phyloP scores from a whole-genome alignment of 164 flowering plant genomes.

The Akebia trifoliata region DNA sequence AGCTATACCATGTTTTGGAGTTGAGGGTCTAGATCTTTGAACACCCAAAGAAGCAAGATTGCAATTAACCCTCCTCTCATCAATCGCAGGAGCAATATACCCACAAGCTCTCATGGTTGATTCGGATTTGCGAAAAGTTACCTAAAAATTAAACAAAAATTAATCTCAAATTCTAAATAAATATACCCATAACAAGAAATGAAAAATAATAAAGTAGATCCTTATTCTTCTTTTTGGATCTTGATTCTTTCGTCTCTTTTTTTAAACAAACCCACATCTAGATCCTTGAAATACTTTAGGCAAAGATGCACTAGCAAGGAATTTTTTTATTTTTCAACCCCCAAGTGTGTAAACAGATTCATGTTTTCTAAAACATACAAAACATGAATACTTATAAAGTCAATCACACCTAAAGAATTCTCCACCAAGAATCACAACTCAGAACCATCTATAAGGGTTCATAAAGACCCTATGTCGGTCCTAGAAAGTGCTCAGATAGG shows the following conservation, averaged over 20 bases:
- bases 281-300: slow-evolving; percentile 5
- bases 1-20: slow-evolving; percentile 69
- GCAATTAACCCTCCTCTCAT: slow-evolving; percentile 97
- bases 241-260: neutral
- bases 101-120: slow-evolving; percentile 90
- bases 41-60: slow-evolving; percentile 91
- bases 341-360: too few relatives aligned
- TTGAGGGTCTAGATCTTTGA: slow-evolving; percentile 86
- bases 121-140: slow-evolving; percentile 79
- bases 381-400: too few relatives aligned
- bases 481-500: too few relatives aligned
- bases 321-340: too few relatives aligned
- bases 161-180: neutral
- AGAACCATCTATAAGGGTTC: too few relatives aligned
- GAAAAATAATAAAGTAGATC: neutral
- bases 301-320: too few relatives aligned
- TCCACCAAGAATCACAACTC: too few relatives aligned
- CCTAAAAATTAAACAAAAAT: slow-evolving; percentile 33
- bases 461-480: too few relatives aligned
- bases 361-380: too few relatives aligned
- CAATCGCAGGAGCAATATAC: slow-evolving; percentile 87
- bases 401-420: too few relatives aligned
- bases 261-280: slow-evolving; percentile 2
- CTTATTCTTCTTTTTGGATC: too few relatives aligned
- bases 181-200: neutral